These are phyloP conservation scores for Tulasnella sp. DNA, from an alignment of 768 basidiomycete genomes.

Conservation along the genomic window DNA sequence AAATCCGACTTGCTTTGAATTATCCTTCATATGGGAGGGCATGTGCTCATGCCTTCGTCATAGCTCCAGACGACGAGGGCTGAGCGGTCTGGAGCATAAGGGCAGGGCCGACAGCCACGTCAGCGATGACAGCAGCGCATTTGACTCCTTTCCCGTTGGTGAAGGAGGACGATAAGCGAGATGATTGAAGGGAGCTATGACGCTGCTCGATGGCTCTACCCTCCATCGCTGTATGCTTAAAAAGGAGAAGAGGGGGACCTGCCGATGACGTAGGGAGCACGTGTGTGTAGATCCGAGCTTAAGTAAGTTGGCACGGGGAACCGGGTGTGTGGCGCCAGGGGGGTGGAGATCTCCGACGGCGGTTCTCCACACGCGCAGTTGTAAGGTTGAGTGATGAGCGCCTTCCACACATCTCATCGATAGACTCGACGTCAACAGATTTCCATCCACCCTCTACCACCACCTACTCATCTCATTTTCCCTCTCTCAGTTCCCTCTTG, in stretches of 20 bases:
- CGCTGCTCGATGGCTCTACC: not conserved
- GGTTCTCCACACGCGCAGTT: constrained; percentile 1
- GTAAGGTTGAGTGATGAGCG: constrained; percentile 1
- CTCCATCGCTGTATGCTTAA: not conserved
- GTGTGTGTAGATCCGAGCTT: constrained; percentile 5
- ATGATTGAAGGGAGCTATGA: not conserved
- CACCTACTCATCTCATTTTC: not conserved
- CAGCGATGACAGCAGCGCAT: not conserved
- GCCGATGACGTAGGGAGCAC: not conserved
- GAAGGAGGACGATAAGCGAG: not conserved
- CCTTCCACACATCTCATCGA: constrained; percentile 13
- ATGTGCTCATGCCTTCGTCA: not conserved
- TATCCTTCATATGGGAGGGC: too few relatives aligned
- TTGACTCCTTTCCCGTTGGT: not conserved
- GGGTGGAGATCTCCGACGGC: constrained; percentile 5
- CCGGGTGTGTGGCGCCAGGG: not conserved
- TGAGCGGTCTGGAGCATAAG: not conserved
- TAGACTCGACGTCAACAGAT: constrained; percentile 15
- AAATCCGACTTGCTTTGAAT: not conserved
- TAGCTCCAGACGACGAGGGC: not conserved
- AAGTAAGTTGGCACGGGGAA: not conserved
- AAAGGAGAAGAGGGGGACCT: not conserved
- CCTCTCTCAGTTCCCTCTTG: not conserved
- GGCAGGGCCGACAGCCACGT: not conserved
- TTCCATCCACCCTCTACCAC: constrained; percentile 10